These are phyloP conservation scores for Verbascum thapsus DNA, from an alignment of 257 asterid species.

Conservation along the genomic window DNA sequence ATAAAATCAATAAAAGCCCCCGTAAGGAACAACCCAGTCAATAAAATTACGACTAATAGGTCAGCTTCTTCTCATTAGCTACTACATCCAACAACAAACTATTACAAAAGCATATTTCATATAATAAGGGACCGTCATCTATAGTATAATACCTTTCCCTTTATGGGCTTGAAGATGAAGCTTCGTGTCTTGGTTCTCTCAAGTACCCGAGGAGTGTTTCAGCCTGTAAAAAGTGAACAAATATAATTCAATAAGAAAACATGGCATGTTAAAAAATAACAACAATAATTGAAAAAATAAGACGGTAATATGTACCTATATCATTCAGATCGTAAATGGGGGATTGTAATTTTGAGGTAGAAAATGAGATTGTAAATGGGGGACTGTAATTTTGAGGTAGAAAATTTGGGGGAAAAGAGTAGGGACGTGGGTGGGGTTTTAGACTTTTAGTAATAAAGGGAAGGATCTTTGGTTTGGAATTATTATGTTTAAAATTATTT, in stretches of 20 bases:
- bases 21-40: slow-evolving; percentile 38
- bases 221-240: slow-evolving; percentile 60
- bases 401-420: no score
- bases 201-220: slow-evolving; percentile 86
- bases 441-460: no score
- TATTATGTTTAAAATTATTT: no score
- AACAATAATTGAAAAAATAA: no score
- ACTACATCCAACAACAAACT: slow-evolving; percentile 50
- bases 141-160: slow-evolving; percentile 39
- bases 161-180: slow-evolving; percentile 70
- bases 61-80: slow-evolving; percentile 55
- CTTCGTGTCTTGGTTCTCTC: slow-evolving; percentile 94
- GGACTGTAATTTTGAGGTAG: no score
- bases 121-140: slow-evolving; percentile 38
- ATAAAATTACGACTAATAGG: slow-evolving; percentile 41
- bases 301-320: no score
- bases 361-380: no score
- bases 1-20: slow-evolving; percentile 21
- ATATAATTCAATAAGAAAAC: slow-evolving; percentile 21
- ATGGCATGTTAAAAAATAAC: slow-evolving; percentile 14
- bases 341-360: no score
- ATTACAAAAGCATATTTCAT: slow-evolving; percentile 34
- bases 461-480: no score
- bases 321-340: no score
- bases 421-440: no score